Percentiles rank a stretch among this genome's conserved stretches.
These are phyloP conservation scores for Arbutus unedo DNA, from an alignment of 148 eudicot species.

Conservation along the genomic window DNA sequence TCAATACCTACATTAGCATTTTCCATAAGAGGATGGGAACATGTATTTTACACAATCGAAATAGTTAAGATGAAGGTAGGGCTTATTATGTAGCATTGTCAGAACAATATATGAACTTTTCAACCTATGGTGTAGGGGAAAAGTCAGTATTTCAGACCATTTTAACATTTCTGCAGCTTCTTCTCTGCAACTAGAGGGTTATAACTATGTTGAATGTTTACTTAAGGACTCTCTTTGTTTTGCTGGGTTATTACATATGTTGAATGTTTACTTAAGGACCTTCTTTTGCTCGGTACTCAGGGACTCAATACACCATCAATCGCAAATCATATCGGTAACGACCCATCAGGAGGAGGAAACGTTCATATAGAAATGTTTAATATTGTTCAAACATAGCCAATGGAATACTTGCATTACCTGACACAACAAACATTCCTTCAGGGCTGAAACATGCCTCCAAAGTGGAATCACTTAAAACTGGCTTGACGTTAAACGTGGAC, in stretches of 20 bases:
- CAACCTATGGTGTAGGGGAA: too few species aligned
- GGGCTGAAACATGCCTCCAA: slow-evolving; percentile 95
- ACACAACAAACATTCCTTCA: slow-evolving; percentile 85
- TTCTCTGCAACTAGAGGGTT: not conserved
- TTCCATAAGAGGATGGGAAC: not conserved
- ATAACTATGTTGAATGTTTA: not conserved
- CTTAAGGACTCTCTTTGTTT: not conserved
- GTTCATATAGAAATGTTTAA: not conserved
- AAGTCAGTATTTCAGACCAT: too few species aligned
- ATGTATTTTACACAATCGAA: not conserved
- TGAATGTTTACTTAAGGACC: not conserved
- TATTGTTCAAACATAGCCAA: not conserved
- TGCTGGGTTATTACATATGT: too few species aligned
- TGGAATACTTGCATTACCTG: slow-evolving; percentile 47
- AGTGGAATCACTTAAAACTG: slow-evolving; percentile 67
- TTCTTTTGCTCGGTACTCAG: not conserved
- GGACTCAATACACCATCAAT: not conserved
- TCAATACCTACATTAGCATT: too few species aligned
- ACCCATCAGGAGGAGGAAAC: not conserved
- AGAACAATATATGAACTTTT: too few species aligned
- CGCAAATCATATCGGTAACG: not conserved
- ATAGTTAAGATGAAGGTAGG: not conserved
- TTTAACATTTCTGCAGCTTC: too few species aligned
- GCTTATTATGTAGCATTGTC: not conserved
- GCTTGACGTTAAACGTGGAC: slow-evolving; percentile 70